Evolutionary conservation across 495 filamentous ascomycete species (phyloP).

Genomic region (Daldinia vernicosa): DNA sequence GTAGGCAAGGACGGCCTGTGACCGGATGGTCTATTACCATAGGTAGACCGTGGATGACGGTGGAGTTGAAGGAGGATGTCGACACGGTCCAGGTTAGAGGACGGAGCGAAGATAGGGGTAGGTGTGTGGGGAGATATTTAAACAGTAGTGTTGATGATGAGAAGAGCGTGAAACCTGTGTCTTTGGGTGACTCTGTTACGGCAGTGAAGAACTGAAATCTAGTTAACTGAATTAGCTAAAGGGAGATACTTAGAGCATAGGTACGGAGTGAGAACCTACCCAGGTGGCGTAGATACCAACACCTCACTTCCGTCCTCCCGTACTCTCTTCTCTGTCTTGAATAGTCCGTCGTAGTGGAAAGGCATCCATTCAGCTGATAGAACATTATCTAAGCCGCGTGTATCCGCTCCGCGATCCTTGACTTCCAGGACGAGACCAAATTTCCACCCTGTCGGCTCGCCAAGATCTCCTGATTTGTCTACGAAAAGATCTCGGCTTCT

Average conservation of each 20-base stretch:
- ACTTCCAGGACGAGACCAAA: conserved; percentile 62
- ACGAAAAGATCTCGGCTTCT: conserved; percentile 55
- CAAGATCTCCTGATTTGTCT: conserved; percentile 56
- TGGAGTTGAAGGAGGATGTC: conserved; percentile 53
- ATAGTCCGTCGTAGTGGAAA: conserved; percentile 65
- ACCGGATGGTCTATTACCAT: conserved; percentile 60
- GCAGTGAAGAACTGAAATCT: conserved; percentile 65
- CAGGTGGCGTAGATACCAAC: conserved; percentile 37
- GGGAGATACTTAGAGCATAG: not conserved
- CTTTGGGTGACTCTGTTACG: conserved; percentile 56
- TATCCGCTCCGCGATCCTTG: conserved; percentile 52
- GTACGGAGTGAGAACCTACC: conserved; percentile 21
- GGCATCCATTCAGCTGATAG: conserved; percentile 63
- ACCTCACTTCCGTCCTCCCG: conserved; percentile 46
- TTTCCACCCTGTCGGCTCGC: conserved; percentile 57
- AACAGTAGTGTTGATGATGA: conserved; percentile 60
- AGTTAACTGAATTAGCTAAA: not conserved
- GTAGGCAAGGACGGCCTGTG: conserved; percentile 55
- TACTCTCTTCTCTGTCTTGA: conserved; percentile 56
- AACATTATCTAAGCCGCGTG: conserved; percentile 56
- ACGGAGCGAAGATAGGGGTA: conserved; percentile 52
- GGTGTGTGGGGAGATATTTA: conserved; percentile 55
- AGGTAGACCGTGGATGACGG: conserved; percentile 53
- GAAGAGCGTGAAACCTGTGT: conserved; percentile 62
- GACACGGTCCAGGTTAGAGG: conserved; percentile 54